phyloP scores from a whole-genome alignment of 164 flowering plant genomes.

The Vitis cinerea region DNA sequence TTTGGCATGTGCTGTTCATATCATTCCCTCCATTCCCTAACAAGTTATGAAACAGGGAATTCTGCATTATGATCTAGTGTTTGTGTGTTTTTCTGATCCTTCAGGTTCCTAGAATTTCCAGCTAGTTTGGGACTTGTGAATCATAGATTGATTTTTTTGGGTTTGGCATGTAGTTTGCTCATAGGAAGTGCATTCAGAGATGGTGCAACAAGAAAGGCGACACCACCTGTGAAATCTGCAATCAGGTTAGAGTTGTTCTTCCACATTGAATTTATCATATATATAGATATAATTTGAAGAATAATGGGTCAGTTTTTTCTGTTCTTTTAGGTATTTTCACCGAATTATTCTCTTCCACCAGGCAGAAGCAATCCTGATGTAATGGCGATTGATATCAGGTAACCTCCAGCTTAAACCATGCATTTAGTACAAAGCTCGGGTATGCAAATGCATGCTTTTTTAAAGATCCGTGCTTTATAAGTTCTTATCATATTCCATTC shows the following conservation, averaged over 20 bases:
- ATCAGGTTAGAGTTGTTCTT: slow-evolving; percentile 39
- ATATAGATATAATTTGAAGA: background rate
- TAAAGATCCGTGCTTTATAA: no score
- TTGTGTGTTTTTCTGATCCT: no score
- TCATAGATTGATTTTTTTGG: background rate
- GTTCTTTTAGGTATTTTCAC: slow-evolving; percentile 43
- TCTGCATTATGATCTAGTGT: no score
- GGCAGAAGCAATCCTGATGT: slow-evolving; percentile 47
- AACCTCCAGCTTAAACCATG: background rate
- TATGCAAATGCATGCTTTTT: no score
- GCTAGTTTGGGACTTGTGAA: background rate
- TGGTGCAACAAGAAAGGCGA: slow-evolving; percentile 82
- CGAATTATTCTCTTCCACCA: slow-evolving; percentile 59
- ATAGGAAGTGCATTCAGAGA: slow-evolving; percentile 71
- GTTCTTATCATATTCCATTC: no score
- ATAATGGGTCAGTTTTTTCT: slow-evolving; percentile 4
- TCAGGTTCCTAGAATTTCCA: background rate
- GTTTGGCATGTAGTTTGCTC: slow-evolving; percentile 56
- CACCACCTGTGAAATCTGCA: slow-evolving; percentile 70
- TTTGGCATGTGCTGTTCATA: no score
- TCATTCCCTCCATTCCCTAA: no score
- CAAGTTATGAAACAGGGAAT: no score
- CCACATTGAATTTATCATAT: background rate
- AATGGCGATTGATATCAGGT: slow-evolving; percentile 66
- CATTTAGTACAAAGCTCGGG: no score